Evolutionary conservation across 139 green algal genomes (phyloP).

Genomic region (Micractinium sp.): DNA sequence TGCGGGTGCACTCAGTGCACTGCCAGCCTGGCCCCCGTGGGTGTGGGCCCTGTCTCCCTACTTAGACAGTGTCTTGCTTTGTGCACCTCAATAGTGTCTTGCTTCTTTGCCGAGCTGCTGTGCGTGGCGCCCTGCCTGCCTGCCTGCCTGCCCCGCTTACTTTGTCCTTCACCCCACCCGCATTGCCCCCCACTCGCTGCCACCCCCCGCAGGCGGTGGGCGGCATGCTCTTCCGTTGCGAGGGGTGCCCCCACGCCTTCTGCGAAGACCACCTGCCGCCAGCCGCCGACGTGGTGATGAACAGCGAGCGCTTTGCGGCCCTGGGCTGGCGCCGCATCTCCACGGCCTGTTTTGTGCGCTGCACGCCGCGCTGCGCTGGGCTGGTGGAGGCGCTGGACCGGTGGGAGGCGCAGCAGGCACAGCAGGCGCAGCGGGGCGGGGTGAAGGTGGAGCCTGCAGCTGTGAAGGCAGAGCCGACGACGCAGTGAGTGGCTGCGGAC

Average conservation of each 20-base stretch:
- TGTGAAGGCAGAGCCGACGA: neutral
- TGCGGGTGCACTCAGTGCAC: too few species aligned
- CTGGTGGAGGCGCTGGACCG: neutral
- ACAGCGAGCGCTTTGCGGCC: slow-evolving; percentile 49
- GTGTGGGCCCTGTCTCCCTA: too few species aligned
- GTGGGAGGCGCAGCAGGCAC: neutral
- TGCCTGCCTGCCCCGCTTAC: neutral
- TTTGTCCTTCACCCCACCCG: too few species aligned
- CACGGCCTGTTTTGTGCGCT: slow-evolving; percentile 34
- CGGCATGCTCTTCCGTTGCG: slow-evolving; percentile 68
- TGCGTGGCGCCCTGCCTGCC: neutral
- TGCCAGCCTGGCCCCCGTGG: too few species aligned
- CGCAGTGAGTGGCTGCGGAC: neutral
- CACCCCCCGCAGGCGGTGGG: slow-evolving; percentile 39
- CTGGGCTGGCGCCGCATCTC: slow-evolving; percentile 24
- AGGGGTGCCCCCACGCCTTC: slow-evolving; percentile 45
- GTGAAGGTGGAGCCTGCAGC: neutral
- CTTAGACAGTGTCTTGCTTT: too few species aligned
- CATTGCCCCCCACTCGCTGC: neutral
- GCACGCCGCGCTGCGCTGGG: neutral
- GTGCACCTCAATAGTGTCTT: too few species aligned
- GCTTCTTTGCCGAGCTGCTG: neutral
- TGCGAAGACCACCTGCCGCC: slow-evolving; percentile 73
- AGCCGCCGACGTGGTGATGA: slow-evolving; percentile 49
- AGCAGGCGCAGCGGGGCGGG: neutral